phyloP scores from a whole-genome alignment of 1,284 basidiomycete species.

The Golubevia pallescens region DNA sequence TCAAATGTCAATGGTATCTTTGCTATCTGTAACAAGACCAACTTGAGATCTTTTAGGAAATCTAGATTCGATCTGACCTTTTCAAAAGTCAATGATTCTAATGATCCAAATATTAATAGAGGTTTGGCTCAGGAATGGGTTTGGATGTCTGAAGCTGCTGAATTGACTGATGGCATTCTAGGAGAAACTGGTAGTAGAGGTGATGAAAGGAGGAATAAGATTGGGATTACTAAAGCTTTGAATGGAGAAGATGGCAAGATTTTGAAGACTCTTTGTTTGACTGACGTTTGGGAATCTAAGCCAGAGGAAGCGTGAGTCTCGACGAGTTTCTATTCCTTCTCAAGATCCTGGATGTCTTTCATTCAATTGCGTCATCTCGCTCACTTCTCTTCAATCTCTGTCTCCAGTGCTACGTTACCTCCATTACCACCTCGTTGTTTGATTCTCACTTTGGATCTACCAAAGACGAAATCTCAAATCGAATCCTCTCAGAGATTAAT shows the following conservation, averaged over 20 bases:
- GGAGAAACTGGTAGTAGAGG: conserved; percentile 51
- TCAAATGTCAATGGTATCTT: conserved; percentile 47
- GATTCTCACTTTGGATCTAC: conserved; percentile 41
- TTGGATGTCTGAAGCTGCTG: conserved; percentile 46
- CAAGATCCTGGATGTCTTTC: too few species aligned
- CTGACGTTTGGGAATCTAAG: conserved; percentile 18
- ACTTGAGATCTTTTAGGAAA: conserved; percentile 30
- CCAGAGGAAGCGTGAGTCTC: not conserved
- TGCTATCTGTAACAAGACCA: conserved; percentile 50
- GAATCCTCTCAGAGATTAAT: conserved; percentile 35
- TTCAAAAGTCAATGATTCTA: conserved; percentile 39
- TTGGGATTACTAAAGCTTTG: conserved; percentile 44
- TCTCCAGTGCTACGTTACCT: not conserved
- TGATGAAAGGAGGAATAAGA: conserved; percentile 32
- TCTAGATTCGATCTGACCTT: conserved; percentile 56
- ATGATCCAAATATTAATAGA: conserved; percentile 18
- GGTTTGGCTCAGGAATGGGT: conserved; percentile 45
- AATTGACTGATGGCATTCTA: conserved; percentile 52
- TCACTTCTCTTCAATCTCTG: too few species aligned
- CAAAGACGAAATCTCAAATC: conserved; percentile 22
- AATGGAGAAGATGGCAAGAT: conserved; percentile 19
- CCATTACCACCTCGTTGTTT: conserved; percentile 21
- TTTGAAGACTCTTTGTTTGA: conserved; percentile 51
- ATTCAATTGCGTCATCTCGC: too few species aligned
- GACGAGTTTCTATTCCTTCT: not conserved